These are phyloP conservation scores for Hypoxylon fuscum DNA, from an alignment of 495 filamentous ascomycete species.

Conservation along the genomic window DNA sequence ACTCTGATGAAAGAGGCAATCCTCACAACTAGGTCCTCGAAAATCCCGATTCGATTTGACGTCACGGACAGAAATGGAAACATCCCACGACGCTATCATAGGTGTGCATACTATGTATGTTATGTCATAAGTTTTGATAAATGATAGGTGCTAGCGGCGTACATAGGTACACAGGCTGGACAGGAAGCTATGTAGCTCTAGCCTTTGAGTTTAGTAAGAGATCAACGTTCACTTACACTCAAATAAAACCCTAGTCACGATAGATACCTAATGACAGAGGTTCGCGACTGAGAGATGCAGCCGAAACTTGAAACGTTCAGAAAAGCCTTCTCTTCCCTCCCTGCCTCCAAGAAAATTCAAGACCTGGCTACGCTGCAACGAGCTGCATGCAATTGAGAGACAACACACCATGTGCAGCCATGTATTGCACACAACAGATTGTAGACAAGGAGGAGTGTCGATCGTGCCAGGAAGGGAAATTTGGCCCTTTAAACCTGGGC, in stretches of 20 bases:
- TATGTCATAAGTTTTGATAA: too few relatives aligned
- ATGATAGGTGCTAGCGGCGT: too few relatives aligned
- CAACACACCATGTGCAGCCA: too few relatives aligned
- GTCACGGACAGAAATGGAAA: constrained; percentile 7
- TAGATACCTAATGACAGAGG: background rate
- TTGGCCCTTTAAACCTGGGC: constrained; percentile 16
- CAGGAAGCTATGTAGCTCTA: too few relatives aligned
- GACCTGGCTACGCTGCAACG: background rate
- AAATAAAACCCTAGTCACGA: background rate
- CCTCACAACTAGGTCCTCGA: background rate
- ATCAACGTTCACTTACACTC: background rate
- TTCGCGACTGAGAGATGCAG: background rate
- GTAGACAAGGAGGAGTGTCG: background rate
- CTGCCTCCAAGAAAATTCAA: background rate
- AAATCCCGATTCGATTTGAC: constrained; percentile 13
- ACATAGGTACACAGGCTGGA: too few relatives aligned
- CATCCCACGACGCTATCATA: background rate
- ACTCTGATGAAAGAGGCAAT: constrained; percentile 22
- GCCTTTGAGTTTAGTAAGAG: too few relatives aligned
- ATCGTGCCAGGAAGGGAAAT: constrained; percentile 29
- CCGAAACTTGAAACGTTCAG: background rate
- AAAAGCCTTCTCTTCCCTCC: background rate
- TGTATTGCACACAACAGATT: background rate
- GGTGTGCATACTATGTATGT: background rate
- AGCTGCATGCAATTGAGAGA: background rate